phyloP scores from a whole-genome alignment of 2,329 filamentous ascomycete species.

The Triangularia setosa region DNA sequence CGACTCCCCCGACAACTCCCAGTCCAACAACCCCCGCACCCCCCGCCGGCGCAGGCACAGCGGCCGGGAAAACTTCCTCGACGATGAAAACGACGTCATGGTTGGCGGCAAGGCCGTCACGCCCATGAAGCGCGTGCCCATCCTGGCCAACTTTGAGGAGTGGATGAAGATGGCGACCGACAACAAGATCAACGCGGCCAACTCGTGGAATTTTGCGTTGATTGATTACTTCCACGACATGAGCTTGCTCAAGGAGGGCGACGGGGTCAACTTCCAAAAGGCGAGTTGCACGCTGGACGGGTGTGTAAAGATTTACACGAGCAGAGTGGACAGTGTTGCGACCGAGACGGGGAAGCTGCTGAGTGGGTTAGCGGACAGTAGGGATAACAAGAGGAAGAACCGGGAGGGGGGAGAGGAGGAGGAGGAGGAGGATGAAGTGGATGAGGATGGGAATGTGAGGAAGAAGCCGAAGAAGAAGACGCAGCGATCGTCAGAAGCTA shows the following conservation, averaged over 20 bases:
- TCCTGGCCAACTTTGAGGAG: constrained; percentile 97
- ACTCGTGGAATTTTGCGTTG: constrained; percentile 99
- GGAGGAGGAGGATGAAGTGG: constrained; percentile 57
- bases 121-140: constrained; percentile 91
- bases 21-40: constrained; percentile 47
- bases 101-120: constrained; percentile 76
- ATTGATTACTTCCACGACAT: constrained; percentile 99
- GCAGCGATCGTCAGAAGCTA: constrained; percentile 85
- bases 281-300: constrained; percentile 96
- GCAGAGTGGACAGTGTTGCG: constrained; percentile 94
- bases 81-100: constrained; percentile 55
- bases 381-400: constrained; percentile 69
- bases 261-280: constrained; percentile 97
- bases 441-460: constrained; percentile 44
- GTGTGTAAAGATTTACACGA: constrained; percentile 99
- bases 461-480: constrained; percentile 72
- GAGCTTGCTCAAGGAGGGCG: constrained; percentile 92
- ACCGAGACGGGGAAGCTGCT: constrained; percentile 94
- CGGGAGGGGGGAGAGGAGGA: constrained; percentile 60
- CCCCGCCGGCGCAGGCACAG: constrained; percentile 38
- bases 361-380: constrained; percentile 87
- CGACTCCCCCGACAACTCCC: constrained; percentile 43
- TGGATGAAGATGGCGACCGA: constrained; percentile 99
- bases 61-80: constrained; percentile 34
- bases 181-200: constrained; percentile 97